Evolutionary conservation across 208 protist genomes (phyloP).

Genomic region (Acanthamoeba triangularis): DNA sequence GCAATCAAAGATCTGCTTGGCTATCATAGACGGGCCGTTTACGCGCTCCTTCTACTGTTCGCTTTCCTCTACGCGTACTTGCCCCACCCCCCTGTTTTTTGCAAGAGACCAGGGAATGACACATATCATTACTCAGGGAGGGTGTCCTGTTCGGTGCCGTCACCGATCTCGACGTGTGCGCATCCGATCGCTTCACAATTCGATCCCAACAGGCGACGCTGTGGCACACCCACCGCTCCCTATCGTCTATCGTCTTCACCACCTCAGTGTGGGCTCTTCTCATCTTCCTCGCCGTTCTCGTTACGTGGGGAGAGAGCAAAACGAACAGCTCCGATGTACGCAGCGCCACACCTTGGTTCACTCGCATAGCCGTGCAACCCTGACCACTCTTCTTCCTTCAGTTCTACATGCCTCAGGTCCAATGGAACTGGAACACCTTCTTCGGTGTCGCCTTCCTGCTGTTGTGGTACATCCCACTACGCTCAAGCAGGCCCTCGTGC

Average conservation of each 20-base stretch:
- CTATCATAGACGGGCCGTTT: conserved; percentile 12
- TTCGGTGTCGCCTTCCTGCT: neutral
- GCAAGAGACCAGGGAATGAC: neutral
- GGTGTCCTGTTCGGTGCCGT: neutral
- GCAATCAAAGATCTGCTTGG: neutral
- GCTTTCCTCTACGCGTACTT: conserved; percentile 23
- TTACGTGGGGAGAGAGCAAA: neutral
- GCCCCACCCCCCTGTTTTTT: neutral
- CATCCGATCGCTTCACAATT: conserved; percentile 34
- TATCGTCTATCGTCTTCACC: conserved; percentile 25
- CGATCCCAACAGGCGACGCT: neutral
- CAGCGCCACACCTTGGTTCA: neutral
- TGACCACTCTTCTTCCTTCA: neutral
- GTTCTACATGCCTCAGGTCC: conserved; percentile 35
- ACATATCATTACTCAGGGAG: neutral
- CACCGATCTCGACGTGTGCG: conserved; percentile 8
- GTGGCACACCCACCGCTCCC: conserved; percentile 46
- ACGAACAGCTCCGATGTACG: neutral
- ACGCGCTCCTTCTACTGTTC: neutral
- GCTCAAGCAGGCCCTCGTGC: neutral
- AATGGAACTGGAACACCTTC: conserved; percentile 70
- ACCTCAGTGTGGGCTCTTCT: conserved; percentile 4
- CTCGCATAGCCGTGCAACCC: neutral
- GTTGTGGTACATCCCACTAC: neutral
- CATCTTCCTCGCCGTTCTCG: conserved; percentile 49